Percentiles rank a stretch among this genome's conserved stretches.
These are phyloP conservation scores for Arachis monticola DNA, from an alignment of 331 rosid genomes.

Conservation along the genomic window DNA sequence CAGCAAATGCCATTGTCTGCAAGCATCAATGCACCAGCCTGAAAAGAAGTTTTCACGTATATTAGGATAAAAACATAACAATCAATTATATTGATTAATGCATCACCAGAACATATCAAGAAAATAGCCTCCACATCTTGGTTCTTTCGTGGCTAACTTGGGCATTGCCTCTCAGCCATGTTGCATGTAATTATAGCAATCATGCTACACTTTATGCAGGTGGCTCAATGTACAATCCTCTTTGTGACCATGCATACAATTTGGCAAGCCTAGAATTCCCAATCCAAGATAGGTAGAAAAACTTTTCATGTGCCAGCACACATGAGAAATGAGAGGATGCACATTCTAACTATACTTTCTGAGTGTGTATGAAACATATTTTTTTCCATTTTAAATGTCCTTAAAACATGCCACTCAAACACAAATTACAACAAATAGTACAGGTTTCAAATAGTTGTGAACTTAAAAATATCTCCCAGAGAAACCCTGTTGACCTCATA, in stretches of 20 bases:
- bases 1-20: constrained; percentile 98
- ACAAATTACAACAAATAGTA: not conserved
- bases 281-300: constrained; percentile 17
- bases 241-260: not conserved
- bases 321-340: not conserved
- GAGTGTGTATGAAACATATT: not conserved
- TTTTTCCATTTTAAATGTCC: constrained; percentile 3
- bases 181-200: not conserved
- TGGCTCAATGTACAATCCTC: not conserved
- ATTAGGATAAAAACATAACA: constrained; percentile 33
- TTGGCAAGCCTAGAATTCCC: constrained; percentile 3
- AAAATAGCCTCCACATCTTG: not conserved
- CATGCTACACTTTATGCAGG: not conserved
- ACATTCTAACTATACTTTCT: constrained; percentile 22
- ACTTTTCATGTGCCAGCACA: constrained; percentile 3
- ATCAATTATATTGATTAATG: constrained; percentile 17
- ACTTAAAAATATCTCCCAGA: not conserved
- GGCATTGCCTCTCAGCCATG: constrained; percentile 8
- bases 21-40: constrained; percentile 99
- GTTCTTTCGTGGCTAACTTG: constrained; percentile 4
- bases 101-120: not conserved
- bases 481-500: not conserved
- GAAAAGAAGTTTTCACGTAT: constrained; percentile 33
- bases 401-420: constrained; percentile 11
- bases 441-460: constrained; percentile 1